Evolutionary conservation across 345 rosid genomes (phyloP).

Genomic region (Moricandia arvensis): DNA sequence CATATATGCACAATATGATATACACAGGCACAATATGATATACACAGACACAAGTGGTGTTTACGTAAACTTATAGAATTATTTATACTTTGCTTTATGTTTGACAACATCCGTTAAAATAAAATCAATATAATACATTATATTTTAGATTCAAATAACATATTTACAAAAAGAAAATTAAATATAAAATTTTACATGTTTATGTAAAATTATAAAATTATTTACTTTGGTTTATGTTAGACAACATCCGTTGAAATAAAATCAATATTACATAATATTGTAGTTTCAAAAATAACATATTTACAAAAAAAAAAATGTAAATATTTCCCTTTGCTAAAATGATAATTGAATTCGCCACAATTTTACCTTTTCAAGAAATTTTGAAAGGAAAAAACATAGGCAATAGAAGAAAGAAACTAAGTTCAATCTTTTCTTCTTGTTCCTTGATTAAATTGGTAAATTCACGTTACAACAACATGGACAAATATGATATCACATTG

Average conservation of each 20-base stretch:
- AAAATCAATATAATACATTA: too few species aligned
- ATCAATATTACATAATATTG: background rate
- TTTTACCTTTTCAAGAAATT: background rate
- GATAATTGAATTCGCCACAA: background rate
- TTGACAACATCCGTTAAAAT: too few species aligned
- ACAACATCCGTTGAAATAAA: background rate
- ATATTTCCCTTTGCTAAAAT: background rate
- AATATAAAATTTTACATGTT: background rate
- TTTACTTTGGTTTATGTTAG: background rate
- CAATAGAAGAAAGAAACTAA: background rate
- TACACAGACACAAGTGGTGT: background rate
- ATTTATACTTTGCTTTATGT: background rate
- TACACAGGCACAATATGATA: background rate
- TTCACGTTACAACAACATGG: constrained; percentile 47
- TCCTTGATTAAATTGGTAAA: constrained; percentile 27
- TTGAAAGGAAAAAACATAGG: background rate
- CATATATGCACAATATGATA: background rate
- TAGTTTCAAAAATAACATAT: background rate
- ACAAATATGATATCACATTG: constrained; percentile 36
- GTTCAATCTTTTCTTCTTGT: background rate
- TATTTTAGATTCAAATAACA: too few species aligned
- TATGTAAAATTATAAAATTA: background rate
- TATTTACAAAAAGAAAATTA: too few species aligned
- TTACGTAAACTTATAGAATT: background rate
- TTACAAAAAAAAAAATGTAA: background rate